Percentiles rank a stretch among this genome's conserved stretches.
Evolutionary conservation across 495 filamentous ascomycete genomes (phyloP).

Genomic region (Amniculicola lignicola): DNA sequence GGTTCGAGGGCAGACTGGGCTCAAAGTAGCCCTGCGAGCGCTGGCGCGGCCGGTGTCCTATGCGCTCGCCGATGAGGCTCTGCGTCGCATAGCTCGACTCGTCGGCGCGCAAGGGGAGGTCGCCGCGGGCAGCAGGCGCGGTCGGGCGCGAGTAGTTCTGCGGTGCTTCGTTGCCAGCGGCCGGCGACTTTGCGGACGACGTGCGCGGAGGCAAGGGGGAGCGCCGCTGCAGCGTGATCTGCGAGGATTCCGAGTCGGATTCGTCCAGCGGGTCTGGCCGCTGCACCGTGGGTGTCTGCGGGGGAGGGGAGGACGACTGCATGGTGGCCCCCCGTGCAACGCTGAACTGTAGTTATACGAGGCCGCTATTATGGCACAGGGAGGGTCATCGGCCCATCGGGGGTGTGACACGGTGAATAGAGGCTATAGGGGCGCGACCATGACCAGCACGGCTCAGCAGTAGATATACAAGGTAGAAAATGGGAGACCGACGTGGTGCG

Average conservation of each 20-base stretch:
- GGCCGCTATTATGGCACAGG: constrained; percentile 6
- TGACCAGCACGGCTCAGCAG: constrained; percentile 29
- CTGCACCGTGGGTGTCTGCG: constrained; percentile 25
- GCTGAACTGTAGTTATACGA: neutral
- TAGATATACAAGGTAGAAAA: too few species aligned
- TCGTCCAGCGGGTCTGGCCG: constrained; percentile 22
- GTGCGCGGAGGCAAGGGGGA: constrained; percentile 31
- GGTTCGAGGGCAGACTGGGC: constrained; percentile 69
- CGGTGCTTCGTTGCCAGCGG: constrained; percentile 38
- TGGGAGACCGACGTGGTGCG: too few species aligned
- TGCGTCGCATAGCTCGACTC: constrained; percentile 13
- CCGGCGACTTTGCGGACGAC: constrained; percentile 5
- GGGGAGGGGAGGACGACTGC: constrained; percentile 31
- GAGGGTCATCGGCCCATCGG: too few species aligned
- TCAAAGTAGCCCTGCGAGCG: constrained; percentile 90
- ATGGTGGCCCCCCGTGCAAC: constrained; percentile 20
- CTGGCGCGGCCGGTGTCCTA: constrained; percentile 49
- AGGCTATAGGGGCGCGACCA: constrained; percentile 11
- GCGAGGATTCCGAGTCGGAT: constrained; percentile 31
- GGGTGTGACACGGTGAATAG: too few species aligned
- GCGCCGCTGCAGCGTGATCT: constrained; percentile 29
- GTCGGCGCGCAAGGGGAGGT: constrained; percentile 26
- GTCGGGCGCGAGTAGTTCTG: constrained; percentile 56
- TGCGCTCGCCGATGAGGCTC: constrained; percentile 14
- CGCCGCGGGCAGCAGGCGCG: constrained; percentile 20